phyloP scores from a whole-genome alignment of 768 basidiomycete genomes.

The Sarcodon sp. region DNA sequence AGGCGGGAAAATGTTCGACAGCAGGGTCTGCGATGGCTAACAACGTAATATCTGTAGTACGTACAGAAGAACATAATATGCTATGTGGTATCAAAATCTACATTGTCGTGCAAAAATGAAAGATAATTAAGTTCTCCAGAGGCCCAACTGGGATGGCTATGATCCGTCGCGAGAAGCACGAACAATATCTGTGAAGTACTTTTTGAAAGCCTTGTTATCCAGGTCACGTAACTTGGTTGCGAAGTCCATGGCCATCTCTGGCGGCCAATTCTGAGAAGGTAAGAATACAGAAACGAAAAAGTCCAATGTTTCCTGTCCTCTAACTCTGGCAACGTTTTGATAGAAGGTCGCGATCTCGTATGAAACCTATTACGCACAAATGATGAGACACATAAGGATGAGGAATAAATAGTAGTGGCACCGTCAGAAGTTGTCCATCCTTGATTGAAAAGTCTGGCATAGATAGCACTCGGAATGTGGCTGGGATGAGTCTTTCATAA shows the following conservation, averaged over 20 bases:
- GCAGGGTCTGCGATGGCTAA: too few relatives aligned
- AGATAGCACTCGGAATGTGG: slow-evolving; percentile 73
- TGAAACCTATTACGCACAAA: slow-evolving; percentile 44
- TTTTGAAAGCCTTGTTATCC: slow-evolving; percentile 67
- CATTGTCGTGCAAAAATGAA: too few relatives aligned
- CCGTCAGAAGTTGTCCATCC: slow-evolving; percentile 78
- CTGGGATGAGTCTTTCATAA: slow-evolving; percentile 75
- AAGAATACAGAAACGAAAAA: slow-evolving; percentile 73
- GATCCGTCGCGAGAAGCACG: slow-evolving; percentile 50
- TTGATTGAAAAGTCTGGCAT: slow-evolving; percentile 74
- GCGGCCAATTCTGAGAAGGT: slow-evolving; percentile 82
- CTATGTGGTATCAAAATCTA: not conserved
- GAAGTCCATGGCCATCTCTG: slow-evolving; percentile 65
- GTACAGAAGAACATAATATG: not conserved
- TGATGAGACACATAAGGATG: not conserved
- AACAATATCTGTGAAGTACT: slow-evolving; percentile 81
- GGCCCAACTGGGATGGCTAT: slow-evolving; percentile 20
- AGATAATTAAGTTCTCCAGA: slow-evolving; percentile 2
- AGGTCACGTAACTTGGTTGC: slow-evolving; percentile 60
- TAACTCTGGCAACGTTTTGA: slow-evolving; percentile 61
- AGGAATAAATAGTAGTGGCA: slow-evolving; percentile 23
- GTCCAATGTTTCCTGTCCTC: slow-evolving; percentile 73
- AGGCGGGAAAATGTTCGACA: too few relatives aligned
- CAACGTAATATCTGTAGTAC: not conserved
- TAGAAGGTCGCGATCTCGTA: slow-evolving; percentile 83